Evolutionary conservation across 805 yeast genomes (phyloP).

Genomic region (Yarrowia sp.): DNA sequence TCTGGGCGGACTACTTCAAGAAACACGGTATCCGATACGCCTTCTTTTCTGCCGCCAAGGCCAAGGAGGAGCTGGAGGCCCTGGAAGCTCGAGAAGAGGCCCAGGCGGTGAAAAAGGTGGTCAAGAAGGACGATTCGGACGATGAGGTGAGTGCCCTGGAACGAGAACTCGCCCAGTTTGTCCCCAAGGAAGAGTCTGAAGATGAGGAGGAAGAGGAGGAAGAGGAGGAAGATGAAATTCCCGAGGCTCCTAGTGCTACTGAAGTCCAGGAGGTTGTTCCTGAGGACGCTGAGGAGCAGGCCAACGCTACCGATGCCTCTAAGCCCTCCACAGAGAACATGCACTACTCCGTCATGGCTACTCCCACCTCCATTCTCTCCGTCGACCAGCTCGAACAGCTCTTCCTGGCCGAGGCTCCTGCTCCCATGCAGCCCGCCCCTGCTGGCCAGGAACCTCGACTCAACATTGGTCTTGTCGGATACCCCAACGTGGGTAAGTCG

Average conservation of each 20-base stretch:
- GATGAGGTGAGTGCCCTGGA: conserved; percentile 44
- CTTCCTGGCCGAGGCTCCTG: conserved; percentile 78
- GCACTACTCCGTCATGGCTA: conserved; percentile 48
- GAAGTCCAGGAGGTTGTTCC: background rate
- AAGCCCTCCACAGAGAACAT: conserved; percentile 16
- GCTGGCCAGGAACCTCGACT: conserved; percentile 65
- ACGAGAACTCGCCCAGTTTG: conserved; percentile 45
- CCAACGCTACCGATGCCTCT: conserved; percentile 2
- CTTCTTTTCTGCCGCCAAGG: conserved; percentile 89
- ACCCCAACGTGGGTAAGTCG: conserved; percentile 95
- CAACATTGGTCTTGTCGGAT: conserved; percentile 96
- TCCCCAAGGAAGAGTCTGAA: conserved; percentile 44
- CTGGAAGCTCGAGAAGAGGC: conserved; percentile 55
- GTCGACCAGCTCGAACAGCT: conserved; percentile 86
- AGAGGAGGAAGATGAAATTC: conserved; percentile 43
- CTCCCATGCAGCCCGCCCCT: conserved; percentile 52
- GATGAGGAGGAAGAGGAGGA: conserved; percentile 40
- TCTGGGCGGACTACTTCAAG: conserved; percentile 87
- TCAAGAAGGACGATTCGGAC: conserved; percentile 41
- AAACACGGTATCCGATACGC: conserved; percentile 77
- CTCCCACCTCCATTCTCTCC: conserved; percentile 71
- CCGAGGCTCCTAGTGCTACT: conserved; percentile 41
- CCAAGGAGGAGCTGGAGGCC: conserved; percentile 75
- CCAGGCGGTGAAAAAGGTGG: conserved; percentile 41
- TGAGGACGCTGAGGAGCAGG: conserved; percentile 30